These are phyloP conservation scores for Saxispiralis lemnorum DNA, from an alignment of 495 filamentous ascomycete species.

Conservation along the genomic window DNA sequence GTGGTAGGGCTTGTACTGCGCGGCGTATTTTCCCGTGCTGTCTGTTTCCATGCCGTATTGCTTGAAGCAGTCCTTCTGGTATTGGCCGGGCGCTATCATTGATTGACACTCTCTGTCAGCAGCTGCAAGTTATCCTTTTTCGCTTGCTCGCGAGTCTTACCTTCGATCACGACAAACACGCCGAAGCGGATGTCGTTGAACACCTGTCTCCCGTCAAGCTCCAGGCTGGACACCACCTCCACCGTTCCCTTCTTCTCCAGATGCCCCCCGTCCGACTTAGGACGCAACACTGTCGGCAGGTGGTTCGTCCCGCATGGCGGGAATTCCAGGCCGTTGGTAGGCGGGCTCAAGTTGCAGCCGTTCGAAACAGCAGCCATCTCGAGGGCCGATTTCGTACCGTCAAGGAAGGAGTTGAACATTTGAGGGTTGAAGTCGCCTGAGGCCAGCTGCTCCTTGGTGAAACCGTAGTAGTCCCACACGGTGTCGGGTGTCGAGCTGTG, in stretches of 20 bases:
- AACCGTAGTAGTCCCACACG: slow-evolving; percentile 17
- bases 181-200: slow-evolving; percentile 15
- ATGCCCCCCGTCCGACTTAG: slow-evolving; percentile 12
- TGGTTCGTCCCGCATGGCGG: slow-evolving; percentile 15
- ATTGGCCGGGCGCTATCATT: slow-evolving; percentile 14
- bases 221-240: slow-evolving; percentile 15
- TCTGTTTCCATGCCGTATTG: slow-evolving; percentile 17
- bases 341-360: slow-evolving; percentile 13
- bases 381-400: slow-evolving; percentile 17
- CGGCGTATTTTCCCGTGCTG: slow-evolving; percentile 14
- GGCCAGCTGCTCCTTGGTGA: slow-evolving; percentile 15
- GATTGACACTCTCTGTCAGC: neutral
- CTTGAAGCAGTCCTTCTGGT: slow-evolving; percentile 18
- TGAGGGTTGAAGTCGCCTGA: slow-evolving; percentile 17
- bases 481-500: slow-evolving; percentile 17
- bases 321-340: slow-evolving; percentile 13
- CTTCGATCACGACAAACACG: slow-evolving; percentile 17
- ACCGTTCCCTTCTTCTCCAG: slow-evolving; percentile 18
- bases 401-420: slow-evolving; percentile 20
- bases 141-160: neutral
- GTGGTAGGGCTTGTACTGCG: slow-evolving; percentile 18
- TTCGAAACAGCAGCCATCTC: slow-evolving; percentile 18
- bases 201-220: slow-evolving; percentile 13
- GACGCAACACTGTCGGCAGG: slow-evolving; percentile 11
- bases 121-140: neutral